Evolutionary conservation across 192 early-diverging fungal genomes (phyloP), one percentile per base, ranked within the genome.

Genomic region (Neocallimastix lanati): DNA sequence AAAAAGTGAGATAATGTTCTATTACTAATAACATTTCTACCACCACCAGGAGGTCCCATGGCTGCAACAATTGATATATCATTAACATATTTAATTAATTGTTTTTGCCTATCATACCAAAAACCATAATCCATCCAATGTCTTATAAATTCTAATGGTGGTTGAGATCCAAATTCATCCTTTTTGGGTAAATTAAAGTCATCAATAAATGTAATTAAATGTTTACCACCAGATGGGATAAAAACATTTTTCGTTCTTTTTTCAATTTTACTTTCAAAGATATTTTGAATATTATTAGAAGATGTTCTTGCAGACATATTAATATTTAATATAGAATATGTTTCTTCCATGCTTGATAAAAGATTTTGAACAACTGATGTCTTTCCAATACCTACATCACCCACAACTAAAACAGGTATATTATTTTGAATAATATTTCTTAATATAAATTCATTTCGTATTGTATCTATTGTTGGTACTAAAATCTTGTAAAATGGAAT

Each of bases 41-140:
- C 88, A 67, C 89, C 89, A 36, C 89, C 89, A 27, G 89, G 87
- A 21, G 89, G 89, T 30, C 89, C 89, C 89, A 90, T 90, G 2
- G 89, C 50, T 80, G 35, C 78, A 88, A 90, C n/a, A 88, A 80
- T 28, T 80, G 83, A 77, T 80, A 85, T 29, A 87, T 80, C 79
- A 35, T 89, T 87, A 16, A 90, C 78, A 29, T 89, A 87, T 12
- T 89, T 58, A n/a, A 80, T 80, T 28, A 87, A 87, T 4, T 88
- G 88, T 80, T 90, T 88, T 80, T 90, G 88, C 40, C 86, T 86
- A 78, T 90, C 89, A 79, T 90, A 90, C 89, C 89, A 90, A 80
- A 89, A 89, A 25, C 88, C 88, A 81, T 90, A 88, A 79, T 90
- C 89, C 28, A 83, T 82, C 85, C 86, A 90, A 78, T 90, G 89